phyloP scores from a whole-genome alignment of 768 basidiomycete species.

The Rossbeevera mucosa region DNA sequence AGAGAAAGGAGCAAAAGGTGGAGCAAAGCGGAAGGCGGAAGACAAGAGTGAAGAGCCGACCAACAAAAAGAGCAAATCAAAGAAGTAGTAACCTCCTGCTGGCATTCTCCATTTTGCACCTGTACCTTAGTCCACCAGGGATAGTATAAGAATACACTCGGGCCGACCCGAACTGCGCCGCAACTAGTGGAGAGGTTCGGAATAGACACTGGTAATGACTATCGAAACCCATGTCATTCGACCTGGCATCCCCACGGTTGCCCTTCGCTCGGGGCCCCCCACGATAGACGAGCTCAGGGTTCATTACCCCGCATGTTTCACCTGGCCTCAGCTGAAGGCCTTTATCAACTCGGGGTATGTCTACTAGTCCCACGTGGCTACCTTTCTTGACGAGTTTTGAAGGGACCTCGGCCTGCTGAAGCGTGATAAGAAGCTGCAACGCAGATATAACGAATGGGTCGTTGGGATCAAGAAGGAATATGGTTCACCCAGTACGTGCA shows the following conservation, averaged over 20 bases:
- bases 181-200: not conserved
- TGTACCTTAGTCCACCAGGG: slow-evolving; percentile 18
- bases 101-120: slow-evolving; percentile 3
- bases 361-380: not conserved
- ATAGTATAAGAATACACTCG: not conserved
- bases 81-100: slow-evolving; percentile 36
- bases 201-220: slow-evolving; percentile 11
- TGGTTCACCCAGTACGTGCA: slow-evolving; percentile 60
- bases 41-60: slow-evolving; percentile 30
- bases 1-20: slow-evolving; percentile 11
- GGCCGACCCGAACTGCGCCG: not conserved
- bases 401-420: slow-evolving; percentile 81
- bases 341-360: slow-evolving; percentile 76
- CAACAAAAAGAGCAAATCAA: slow-evolving; percentile 41
- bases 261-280: slow-evolving; percentile 56
- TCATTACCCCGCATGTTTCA: slow-evolving; percentile 72
- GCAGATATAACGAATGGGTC: slow-evolving; percentile 59
- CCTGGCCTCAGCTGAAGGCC: slow-evolving; percentile 69
- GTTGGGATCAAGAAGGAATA: slow-evolving; percentile 50
- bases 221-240: slow-evolving; percentile 7
- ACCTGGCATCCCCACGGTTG: slow-evolving; percentile 23
- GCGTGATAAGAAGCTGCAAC: slow-evolving; percentile 65
- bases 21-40: slow-evolving; percentile 28
- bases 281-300: slow-evolving; percentile 60
- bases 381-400: not conserved